phyloP scores from a whole-genome alignment of 176 grass and related monocot species.

The Avena insularis region DNA sequence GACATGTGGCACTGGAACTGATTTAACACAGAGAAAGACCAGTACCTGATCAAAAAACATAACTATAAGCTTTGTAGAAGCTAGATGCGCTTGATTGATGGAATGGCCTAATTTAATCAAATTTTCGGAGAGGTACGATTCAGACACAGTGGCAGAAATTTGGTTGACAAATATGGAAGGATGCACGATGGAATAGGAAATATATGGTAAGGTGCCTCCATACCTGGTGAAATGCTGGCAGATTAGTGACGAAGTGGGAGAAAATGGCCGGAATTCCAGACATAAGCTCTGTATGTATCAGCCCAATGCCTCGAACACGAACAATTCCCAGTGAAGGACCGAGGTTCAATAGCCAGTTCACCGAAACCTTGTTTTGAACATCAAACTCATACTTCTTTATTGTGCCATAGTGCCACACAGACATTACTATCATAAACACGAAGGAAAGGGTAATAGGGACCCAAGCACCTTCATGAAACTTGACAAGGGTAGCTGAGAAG shows the following conservation, averaged over 20 bases:
- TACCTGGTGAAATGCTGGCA: slow-evolving; percentile 99
- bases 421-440: slow-evolving; percentile 89
- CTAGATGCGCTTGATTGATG: not conserved
- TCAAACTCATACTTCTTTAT: slow-evolving; percentile 93
- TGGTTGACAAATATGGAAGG: not conserved
- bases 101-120: not conserved
- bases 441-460: slow-evolving; percentile 78
- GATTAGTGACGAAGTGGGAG: slow-evolving; percentile 94
- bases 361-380: slow-evolving; percentile 95
- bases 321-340: slow-evolving; percentile 93
- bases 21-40: slow-evolving; percentile 93
- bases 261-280: slow-evolving; percentile 97
- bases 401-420: slow-evolving; percentile 97
- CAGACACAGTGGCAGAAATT: not conserved
- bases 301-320: slow-evolving; percentile 81
- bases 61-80: slow-evolving; percentile 31
- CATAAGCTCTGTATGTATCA: slow-evolving; percentile 92
- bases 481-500: slow-evolving; percentile 90
- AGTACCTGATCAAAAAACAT: slow-evolving; percentile 68
- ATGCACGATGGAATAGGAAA: slow-evolving; percentile 1
- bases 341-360: slow-evolving; percentile 89
- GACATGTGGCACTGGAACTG: slow-evolving; percentile 79
- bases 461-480: slow-evolving; percentile 97
- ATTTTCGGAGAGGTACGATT: not conserved
- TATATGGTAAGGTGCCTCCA: not conserved